Evolutionary conservation across 1,284 basidiomycete species (phyloP).

Genomic region (Coniferiporia weirii): DNA sequence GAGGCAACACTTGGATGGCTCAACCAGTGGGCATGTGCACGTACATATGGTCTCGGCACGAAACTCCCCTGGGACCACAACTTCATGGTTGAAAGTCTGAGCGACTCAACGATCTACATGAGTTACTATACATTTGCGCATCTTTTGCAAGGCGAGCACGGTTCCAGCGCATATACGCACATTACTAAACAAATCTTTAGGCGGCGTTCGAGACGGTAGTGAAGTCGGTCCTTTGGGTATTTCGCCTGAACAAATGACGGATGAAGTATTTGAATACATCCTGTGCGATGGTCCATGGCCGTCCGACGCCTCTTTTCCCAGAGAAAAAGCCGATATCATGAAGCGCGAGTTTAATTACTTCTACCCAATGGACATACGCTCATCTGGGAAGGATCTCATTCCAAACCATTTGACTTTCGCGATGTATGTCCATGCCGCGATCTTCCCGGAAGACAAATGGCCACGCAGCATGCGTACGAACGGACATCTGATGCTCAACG

Average conservation of each 20-base stretch:
- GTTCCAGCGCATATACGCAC: conserved; percentile 2
- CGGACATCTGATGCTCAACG: conserved; percentile 97
- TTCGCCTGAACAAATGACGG: conserved; percentile 89
- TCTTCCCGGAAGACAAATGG: conserved; percentile 95
- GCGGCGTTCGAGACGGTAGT: conserved; percentile 72
- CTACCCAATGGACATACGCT: conserved; percentile 97
- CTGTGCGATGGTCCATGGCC: conserved; percentile 80
- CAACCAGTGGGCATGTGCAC: conserved; percentile 98
- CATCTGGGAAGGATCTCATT: conserved; percentile 98
- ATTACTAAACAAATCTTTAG: conserved; percentile 31
- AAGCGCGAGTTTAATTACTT: conserved; percentile 96
- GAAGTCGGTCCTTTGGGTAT: conserved; percentile 82
- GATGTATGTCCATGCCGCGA: conserved; percentile 90
- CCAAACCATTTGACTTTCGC: conserved; percentile 96
- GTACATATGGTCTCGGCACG: conserved; percentile 95
- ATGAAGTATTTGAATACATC: conserved; percentile 96
- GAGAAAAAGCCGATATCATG: conserved; percentile 78
- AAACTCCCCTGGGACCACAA: conserved; percentile 96
- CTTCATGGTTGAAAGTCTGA: conserved; percentile 95
- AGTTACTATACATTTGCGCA: conserved; percentile 95
- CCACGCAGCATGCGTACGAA: conserved; percentile 91
- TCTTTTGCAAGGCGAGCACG: conserved; percentile 69
- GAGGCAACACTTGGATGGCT: conserved; percentile 93
- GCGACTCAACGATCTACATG: conserved; percentile 99
- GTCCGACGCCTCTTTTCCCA: conserved; percentile 53